Percentiles rank a stretch among this genome's conserved stretches.
Conservation (phyloP, 2,329 filamentous ascomycete species). For the Ophiostoma sp. region DNA sequence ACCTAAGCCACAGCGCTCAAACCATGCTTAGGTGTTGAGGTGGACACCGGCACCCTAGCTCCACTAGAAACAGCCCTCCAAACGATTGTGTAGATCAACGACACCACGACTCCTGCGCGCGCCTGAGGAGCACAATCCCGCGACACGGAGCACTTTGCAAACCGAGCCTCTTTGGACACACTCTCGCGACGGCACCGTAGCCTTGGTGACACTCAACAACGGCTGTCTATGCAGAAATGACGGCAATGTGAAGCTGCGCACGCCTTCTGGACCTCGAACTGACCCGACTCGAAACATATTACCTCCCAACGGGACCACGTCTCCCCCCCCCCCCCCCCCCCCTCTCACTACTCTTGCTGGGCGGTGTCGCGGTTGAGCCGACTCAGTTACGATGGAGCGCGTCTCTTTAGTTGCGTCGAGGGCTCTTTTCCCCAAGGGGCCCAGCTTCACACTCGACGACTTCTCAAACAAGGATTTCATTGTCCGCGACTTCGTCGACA, state of each 20-base stretch:
- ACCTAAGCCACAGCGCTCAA: slow-evolving; percentile 17
- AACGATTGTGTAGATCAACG: background rate
- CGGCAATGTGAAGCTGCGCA: slow-evolving; percentile 1
- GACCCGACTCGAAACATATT: background rate
- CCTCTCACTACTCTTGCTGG: background rate
- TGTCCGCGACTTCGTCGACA: slow-evolving; percentile 94
- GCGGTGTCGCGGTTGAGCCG: background rate
- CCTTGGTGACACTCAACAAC: too few relatives aligned
- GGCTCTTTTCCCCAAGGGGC: slow-evolving; percentile 69
- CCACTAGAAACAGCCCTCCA: slow-evolving; percentile 6
- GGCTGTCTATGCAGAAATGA: background rate
- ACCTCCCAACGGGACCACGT: background rate
- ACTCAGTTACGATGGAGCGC: slow-evolving; percentile 36
- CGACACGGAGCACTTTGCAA: background rate
- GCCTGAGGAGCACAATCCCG: background rate
- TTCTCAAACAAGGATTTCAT: slow-evolving; percentile 91
- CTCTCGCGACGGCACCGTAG: background rate
- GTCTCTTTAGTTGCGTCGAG: slow-evolving; percentile 45
- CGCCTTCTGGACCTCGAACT: background rate
- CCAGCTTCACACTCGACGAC: slow-evolving; percentile 81
- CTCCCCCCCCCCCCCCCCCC: background rate
- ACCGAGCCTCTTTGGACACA: background rate
- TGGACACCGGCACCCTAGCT: background rate
- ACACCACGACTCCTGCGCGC: slow-evolving; percentile 4
- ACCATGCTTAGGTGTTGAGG: background rate